phyloP scores from a whole-genome alignment of 768 basidiomycete genomes.

The Pilatotrama ljubarskyi region DNA sequence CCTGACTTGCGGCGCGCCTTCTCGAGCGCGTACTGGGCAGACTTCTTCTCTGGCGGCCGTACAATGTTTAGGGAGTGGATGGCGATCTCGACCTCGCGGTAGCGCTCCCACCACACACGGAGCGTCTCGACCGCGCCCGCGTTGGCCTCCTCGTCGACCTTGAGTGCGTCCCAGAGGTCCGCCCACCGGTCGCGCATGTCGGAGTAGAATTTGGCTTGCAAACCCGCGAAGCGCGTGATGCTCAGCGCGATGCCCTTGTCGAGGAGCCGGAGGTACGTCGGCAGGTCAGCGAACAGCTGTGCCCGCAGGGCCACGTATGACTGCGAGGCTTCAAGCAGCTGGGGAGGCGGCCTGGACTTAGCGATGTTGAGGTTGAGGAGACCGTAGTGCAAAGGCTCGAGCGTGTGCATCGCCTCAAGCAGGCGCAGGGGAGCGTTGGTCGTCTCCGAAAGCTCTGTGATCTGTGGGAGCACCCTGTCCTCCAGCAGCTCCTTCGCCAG shows the following conservation, averaged over 20 bases:
- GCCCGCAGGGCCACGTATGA: conserved; percentile 77
- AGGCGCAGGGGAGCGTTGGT: conserved; percentile 65
- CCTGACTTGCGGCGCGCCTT: conserved; percentile 16
- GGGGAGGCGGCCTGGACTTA: conserved; percentile 65
- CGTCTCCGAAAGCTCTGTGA: conserved; percentile 58
- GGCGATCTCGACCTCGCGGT: conserved; percentile 61
- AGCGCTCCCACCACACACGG: conserved; percentile 69
- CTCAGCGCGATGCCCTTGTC: conserved; percentile 58
- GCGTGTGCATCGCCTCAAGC: conserved; percentile 66
- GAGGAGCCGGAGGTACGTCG: conserved; percentile 57
- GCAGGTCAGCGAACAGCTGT: conserved; percentile 71
- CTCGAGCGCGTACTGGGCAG: neutral
- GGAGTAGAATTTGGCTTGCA: conserved; percentile 62
- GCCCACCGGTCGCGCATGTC: conserved; percentile 67
- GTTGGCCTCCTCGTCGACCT: conserved; percentile 43
- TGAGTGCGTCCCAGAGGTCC: conserved; percentile 74
- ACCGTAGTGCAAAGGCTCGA: conserved; percentile 70
- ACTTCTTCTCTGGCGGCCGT: conserved; percentile 35
- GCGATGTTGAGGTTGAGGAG: conserved; percentile 65
- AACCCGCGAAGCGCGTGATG: conserved; percentile 51
- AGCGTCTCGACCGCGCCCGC: conserved; percentile 69
- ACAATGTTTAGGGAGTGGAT: conserved; percentile 41
- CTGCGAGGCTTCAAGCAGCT: conserved; percentile 70
- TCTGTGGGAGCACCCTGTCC: conserved; percentile 53
- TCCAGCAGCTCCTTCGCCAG: conserved; percentile 43